Conservation (phyloP, 1,139 yeast genomes). For the Suhomyces maxii region DNA sequence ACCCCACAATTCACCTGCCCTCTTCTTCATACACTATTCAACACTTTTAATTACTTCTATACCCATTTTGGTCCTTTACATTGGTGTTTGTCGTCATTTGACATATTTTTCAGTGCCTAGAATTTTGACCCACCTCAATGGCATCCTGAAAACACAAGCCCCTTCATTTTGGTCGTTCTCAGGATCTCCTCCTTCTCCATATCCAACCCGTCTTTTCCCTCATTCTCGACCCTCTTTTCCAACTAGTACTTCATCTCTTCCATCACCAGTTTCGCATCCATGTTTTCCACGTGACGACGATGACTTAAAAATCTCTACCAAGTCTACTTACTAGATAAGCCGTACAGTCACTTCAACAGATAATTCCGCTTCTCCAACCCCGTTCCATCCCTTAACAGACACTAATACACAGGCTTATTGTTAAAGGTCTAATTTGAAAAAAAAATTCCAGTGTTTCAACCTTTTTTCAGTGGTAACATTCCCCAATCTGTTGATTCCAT, state of each 20-base stretch:
- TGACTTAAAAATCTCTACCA: conserved; percentile 2
- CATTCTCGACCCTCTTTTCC: neutral
- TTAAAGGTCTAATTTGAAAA: neutral
- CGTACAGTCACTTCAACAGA: neutral
- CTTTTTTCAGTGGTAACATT: neutral
- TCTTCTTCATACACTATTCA: too few species aligned
- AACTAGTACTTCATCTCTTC: neutral
- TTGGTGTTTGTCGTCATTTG: too few species aligned
- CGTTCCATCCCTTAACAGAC: too few species aligned
- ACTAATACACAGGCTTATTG: neutral
- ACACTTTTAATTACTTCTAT: too few species aligned
- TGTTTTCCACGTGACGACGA: conserved; percentile 2
- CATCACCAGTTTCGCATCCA: neutral
- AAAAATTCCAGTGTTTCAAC: neutral
- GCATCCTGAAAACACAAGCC: too few species aligned
- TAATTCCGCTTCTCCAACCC: too few species aligned
- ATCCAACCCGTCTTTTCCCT: neutral
- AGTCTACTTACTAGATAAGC: neutral
- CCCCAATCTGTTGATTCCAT: neutral
- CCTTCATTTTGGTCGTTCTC: too few species aligned
- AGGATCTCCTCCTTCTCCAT: too few species aligned
- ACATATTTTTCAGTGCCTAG: too few species aligned
- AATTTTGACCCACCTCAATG: too few species aligned
- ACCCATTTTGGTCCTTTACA: too few species aligned
- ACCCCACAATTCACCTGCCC: too few species aligned